Evolutionary conservation across 495 filamentous ascomycete species (phyloP).

Genomic region (Aspergillus carlsbadensis): DNA sequence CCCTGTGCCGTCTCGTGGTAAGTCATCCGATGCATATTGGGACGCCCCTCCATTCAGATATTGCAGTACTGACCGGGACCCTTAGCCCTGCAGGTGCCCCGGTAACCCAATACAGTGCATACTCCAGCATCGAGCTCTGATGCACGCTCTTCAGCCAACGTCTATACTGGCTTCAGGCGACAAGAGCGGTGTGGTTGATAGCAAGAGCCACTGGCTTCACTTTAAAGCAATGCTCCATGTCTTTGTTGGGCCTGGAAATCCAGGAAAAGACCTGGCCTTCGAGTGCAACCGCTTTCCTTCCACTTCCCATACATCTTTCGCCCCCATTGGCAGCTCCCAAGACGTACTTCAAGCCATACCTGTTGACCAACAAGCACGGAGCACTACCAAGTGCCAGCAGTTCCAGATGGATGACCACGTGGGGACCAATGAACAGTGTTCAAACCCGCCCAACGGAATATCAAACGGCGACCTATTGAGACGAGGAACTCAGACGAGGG

Average conservation of each 20-base stretch:
- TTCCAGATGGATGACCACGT: slow-evolving; percentile 1
- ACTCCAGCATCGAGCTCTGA: slow-evolving; percentile 10
- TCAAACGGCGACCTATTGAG: slow-evolving; percentile 5
- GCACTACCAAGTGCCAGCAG: background rate
- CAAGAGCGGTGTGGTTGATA: slow-evolving; percentile 22
- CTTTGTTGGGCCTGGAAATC: slow-evolving; percentile 10
- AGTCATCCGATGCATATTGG: slow-evolving; percentile 9
- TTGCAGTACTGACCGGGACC: slow-evolving; percentile 12
- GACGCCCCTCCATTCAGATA: slow-evolving; percentile 23
- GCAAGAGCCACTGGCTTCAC: slow-evolving; percentile 8
- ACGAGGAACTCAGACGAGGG: background rate
- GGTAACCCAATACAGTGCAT: slow-evolving; percentile 20
- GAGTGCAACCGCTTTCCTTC: slow-evolving; percentile 6
- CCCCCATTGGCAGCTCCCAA: background rate
- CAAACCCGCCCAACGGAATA: slow-evolving; percentile 3
- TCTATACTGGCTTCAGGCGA: slow-evolving; percentile 2
- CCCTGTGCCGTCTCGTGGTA: slow-evolving; percentile 1
- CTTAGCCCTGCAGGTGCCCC: slow-evolving; percentile 32
- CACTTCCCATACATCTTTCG: background rate
- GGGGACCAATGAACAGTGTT: background rate
- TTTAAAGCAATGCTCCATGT: slow-evolving; percentile 22
- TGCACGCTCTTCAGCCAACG: background rate
- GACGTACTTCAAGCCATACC: background rate
- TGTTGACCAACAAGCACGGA: background rate
- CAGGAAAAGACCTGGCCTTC: background rate